Evolutionary conservation across 768 basidiomycete species (phyloP), one percentile per base, ranked within the genome.

Genomic region (Tulasnella sp.): DNA sequence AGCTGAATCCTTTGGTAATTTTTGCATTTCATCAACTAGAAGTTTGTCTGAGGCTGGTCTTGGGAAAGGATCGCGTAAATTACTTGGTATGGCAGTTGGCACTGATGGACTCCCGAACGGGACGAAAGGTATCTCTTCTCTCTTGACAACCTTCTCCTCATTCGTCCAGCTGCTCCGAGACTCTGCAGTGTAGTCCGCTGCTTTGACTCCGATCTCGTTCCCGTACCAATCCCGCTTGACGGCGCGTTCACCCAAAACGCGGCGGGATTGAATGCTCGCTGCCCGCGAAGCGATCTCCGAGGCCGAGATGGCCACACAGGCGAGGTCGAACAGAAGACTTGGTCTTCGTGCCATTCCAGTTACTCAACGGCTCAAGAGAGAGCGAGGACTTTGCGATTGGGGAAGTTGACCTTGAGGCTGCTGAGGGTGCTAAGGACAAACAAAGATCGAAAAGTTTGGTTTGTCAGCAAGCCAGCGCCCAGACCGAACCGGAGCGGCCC

Each of bases 211-310:
- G 16, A 65, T 69, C 26, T 63, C 63, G 19, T 64, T 64, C 1
- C 67, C 72, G 22, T 41, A 59, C 36, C 40, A 67, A 22, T 72
- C 44, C 22, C 72, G 73, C 17, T 70, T 70, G 26, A 42, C 40
- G 19, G 71, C 52, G 59, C 71, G 47, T 19, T 32, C 29, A 34
- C 62, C 39, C 64, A 69, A 62, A 66, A 47, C 62, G 71, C 80
- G 80, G 1, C 83, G 78, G n/a, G 83, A 84, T 77, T 87, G 84
- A 40, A 89, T 84, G 40, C 83, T 84, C 3, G 87, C 87, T 40
- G 88, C 89, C 83, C 88, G 85, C 12, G 84, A 81, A 40, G 89
- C 77, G 70, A 92, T 87, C 71, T 89, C 86, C 69, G 83, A 81
- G 22, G 85, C 80, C 16, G 88, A 86, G 73, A 86, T 84, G 63